phyloP scores from a whole-genome alignment of 208 protist genomes.

The Crithidia acanthocephali region DNA sequence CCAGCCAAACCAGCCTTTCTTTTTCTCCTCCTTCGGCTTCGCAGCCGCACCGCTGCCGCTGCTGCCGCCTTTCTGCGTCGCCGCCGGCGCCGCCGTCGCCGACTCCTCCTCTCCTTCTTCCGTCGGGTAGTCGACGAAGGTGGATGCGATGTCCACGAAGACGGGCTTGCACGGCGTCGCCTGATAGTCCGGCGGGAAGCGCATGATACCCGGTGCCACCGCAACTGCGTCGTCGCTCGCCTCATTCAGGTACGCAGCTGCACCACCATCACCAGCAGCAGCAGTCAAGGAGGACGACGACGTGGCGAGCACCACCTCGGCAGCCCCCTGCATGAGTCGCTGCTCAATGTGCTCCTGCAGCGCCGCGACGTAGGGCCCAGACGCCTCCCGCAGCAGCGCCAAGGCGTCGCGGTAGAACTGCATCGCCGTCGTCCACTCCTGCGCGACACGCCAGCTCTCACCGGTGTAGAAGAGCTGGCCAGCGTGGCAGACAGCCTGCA shows the following conservation, averaged over 20 bases:
- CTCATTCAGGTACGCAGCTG: slow-evolving; percentile 42
- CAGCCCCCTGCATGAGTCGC: slow-evolving; percentile 40
- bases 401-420: slow-evolving; percentile 62
- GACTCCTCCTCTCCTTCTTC: slow-evolving; percentile 9
- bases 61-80: not conserved
- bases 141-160: slow-evolving; percentile 86
- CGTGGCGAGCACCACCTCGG: slow-evolving; percentile 41
- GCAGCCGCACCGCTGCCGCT: not conserved
- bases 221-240: slow-evolving; percentile 34
- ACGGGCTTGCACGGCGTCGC: slow-evolving; percentile 81
- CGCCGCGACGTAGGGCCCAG: slow-evolving; percentile 25
- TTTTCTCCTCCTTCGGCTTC: slow-evolving; percentile 19
- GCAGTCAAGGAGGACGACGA: not conserved
- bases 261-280: not conserved
- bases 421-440: slow-evolving; percentile 13
- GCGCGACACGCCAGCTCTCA: slow-evolving; percentile 72
- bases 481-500: slow-evolving; percentile 53
- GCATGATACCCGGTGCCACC: slow-evolving; percentile 66
- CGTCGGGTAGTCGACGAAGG: slow-evolving; percentile 71
- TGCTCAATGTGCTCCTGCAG: slow-evolving; percentile 54
- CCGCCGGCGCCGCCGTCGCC: not conserved
- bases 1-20: slow-evolving; percentile 33
- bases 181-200: slow-evolving; percentile 86
- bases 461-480: slow-evolving; percentile 72
- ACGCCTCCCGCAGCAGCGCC: slow-evolving; percentile 34